These are phyloP conservation scores for Arthrobotrys megalospora DNA, from an alignment of 2,329 filamentous ascomycete genomes.

Conservation along the genomic window DNA sequence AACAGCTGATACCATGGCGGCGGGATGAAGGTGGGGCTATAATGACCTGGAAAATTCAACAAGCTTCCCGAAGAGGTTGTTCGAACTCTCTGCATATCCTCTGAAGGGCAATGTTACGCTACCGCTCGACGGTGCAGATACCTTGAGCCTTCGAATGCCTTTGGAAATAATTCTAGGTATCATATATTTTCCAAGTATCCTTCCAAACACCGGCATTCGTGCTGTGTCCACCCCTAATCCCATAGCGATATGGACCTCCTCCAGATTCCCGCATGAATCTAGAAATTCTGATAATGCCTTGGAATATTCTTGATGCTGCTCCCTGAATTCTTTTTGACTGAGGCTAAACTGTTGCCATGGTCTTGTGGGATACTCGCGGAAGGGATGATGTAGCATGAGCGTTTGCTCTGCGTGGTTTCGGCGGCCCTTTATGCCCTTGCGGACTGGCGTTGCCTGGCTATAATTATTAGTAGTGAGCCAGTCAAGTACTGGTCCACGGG, in stretches of 20 bases:
- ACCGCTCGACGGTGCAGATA: constrained; percentile 18
- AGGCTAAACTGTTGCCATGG: constrained; percentile 39
- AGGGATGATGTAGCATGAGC: constrained; percentile 43
- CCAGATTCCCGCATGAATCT: constrained; percentile 25
- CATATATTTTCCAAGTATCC: constrained; percentile 16
- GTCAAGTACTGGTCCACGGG: constrained; percentile 13
- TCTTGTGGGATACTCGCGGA: constrained; percentile 42
- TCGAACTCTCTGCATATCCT: background rate
- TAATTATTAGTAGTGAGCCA: constrained; percentile 20
- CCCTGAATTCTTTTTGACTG: constrained; percentile 28
- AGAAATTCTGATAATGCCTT: constrained; percentile 22
- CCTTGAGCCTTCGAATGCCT: constrained; percentile 8
- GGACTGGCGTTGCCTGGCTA: constrained; percentile 26
- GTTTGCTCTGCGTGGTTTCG: constrained; percentile 45
- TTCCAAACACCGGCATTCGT: constrained; percentile 25
- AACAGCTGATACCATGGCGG: background rate
- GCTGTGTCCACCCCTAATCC: constrained; percentile 37
- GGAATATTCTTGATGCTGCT: constrained; percentile 13
- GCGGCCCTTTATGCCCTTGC: constrained; percentile 41
- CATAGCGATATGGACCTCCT: constrained; percentile 39
- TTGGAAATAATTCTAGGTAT: constrained; percentile 3
- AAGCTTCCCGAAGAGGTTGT: background rate
- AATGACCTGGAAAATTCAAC: constrained; percentile 2
- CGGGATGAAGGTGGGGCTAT: background rate
- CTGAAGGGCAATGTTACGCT: constrained; percentile 5